Evolutionary conservation across 2,329 filamentous ascomycete species (phyloP).

Genomic region (Colletotrichum spaethianum): DNA sequence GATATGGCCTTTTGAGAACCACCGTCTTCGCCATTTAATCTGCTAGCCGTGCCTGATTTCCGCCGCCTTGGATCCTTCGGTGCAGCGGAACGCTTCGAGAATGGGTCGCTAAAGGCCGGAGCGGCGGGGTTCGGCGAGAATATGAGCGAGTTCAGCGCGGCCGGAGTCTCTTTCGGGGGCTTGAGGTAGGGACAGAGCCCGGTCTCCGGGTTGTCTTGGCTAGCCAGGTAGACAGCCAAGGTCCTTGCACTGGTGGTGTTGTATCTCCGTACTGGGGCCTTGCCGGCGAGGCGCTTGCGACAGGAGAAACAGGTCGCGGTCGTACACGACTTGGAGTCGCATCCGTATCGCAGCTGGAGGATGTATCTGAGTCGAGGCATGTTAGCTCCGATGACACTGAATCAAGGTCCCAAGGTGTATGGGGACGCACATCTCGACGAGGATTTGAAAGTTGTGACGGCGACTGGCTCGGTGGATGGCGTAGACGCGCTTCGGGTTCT

Average conservation of each 20-base stretch:
- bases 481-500: constrained; percentile 74
- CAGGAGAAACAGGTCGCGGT: constrained; percentile 87
- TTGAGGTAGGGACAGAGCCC: constrained; percentile 74
- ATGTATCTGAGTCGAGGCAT: constrained; percentile 72
- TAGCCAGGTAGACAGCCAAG: constrained; percentile 84
- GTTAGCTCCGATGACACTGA: constrained; percentile 35
- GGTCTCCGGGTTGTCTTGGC: constrained; percentile 81
- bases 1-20: background rate
- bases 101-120: constrained; percentile 40
- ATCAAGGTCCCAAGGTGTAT: constrained; percentile 34
- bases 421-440: constrained; percentile 74
- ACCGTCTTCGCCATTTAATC: constrained; percentile 10
- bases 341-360: constrained; percentile 86
- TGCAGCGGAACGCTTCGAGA: constrained; percentile 33
- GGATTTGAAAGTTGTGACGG: constrained; percentile 74
- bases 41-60: constrained; percentile 20
- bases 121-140: constrained; percentile 56
- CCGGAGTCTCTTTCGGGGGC: constrained; percentile 58
- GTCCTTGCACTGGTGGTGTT: constrained; percentile 86
- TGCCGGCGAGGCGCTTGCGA: constrained; percentile 76
- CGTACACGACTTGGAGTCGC: constrained; percentile 76
- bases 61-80: constrained; percentile 29
- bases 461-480: constrained; percentile 72
- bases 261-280: constrained; percentile 81
- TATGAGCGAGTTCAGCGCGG: constrained; percentile 62